Conservation (phyloP, 2,329 filamentous ascomycete genomes). For the Calonectria multiphialidica region DNA sequence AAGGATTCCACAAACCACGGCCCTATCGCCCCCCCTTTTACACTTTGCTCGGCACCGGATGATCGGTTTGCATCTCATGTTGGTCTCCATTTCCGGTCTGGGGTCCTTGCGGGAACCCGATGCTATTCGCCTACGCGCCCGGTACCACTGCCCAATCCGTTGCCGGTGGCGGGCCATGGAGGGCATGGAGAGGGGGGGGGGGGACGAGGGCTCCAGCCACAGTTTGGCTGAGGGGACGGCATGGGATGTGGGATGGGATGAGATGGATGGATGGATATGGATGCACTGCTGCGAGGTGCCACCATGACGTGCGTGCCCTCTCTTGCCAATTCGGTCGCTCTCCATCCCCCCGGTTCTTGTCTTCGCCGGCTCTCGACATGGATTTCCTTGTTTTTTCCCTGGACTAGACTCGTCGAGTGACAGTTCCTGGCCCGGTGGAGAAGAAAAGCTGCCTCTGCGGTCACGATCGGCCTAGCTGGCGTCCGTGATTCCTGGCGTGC, state of each 20-base stretch:
- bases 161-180: slow-evolving; percentile 34
- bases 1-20: slow-evolving; percentile 26
- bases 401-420: slow-evolving; percentile 39
- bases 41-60: slow-evolving; percentile 37
- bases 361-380: slow-evolving; percentile 26
- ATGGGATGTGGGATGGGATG: too few species aligned
- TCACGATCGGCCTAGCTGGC: slow-evolving; percentile 43
- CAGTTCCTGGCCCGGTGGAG: slow-evolving; percentile 42
- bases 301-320: slow-evolving; percentile 41
- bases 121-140: slow-evolving; percentile 19
- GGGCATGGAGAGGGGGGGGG: too few species aligned
- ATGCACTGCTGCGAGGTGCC: slow-evolving; percentile 23
- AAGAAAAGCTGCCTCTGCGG: slow-evolving; percentile 31
- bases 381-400: slow-evolving; percentile 39
- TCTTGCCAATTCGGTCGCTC: slow-evolving; percentile 40
- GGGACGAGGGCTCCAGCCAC: too few species aligned
- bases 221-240: slow-evolving; percentile 35
- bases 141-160: slow-evolving; percentile 23
- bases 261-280: slow-evolving; percentile 18
- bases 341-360: slow-evolving; percentile 35
- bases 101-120: slow-evolving; percentile 30
- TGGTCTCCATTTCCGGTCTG: slow-evolving; percentile 34
- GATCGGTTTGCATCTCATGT: slow-evolving; percentile 35
- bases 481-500: slow-evolving; percentile 37
- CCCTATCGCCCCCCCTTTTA: slow-evolving; percentile 27